Percentiles rank a stretch among this genome's conserved stretches.
Evolutionary conservation across 1,139 yeast genomes (phyloP).

Genomic region (Taphrina populina): DNA sequence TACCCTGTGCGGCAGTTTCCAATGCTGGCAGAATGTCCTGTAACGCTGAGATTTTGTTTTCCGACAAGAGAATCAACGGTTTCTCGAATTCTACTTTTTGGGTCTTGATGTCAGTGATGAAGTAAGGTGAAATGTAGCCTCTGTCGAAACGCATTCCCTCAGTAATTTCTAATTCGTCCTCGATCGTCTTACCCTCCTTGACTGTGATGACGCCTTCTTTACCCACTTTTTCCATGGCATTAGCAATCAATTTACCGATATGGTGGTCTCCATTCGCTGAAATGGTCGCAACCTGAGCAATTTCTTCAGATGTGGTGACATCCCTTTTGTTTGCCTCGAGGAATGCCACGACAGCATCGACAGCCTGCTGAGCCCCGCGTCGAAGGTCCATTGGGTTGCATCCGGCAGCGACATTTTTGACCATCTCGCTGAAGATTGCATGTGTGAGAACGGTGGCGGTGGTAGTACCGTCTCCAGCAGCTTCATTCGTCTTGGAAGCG

Average conservation of each 20-base stretch:
- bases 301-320: constrained; percentile 94
- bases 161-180: constrained; percentile 94
- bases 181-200: constrained; percentile 94
- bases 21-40: constrained; percentile 92
- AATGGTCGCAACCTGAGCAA: constrained; percentile 98
- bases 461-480: constrained; percentile 99
- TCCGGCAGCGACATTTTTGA: constrained; percentile 98
- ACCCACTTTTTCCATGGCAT: constrained; percentile 99
- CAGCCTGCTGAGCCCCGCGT: constrained; percentile 98
- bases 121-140: constrained; percentile 97
- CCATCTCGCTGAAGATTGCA: constrained; percentile 95
- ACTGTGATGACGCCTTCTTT: constrained; percentile 99
- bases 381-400: constrained; percentile 99
- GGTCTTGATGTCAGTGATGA: constrained; percentile 92
- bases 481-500: constrained; percentile 96
- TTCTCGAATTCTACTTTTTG: constrained; percentile 97
- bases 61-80: constrained; percentile 84
- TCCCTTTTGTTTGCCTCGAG: constrained; percentile 90
- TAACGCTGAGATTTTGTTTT: constrained; percentile 90
- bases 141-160: constrained; percentile 99
- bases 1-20: constrained; percentile 87
- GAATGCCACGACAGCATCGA: constrained; percentile 88
- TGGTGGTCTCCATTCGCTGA: constrained; percentile 97
- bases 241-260: constrained; percentile 89
- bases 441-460: constrained; percentile 97